Percentiles rank a stretch among this genome's conserved stretches.
Conservation (phyloP, 2,329 filamentous ascomycete species). For the Phymatotrichopsis omnivora region DNA sequence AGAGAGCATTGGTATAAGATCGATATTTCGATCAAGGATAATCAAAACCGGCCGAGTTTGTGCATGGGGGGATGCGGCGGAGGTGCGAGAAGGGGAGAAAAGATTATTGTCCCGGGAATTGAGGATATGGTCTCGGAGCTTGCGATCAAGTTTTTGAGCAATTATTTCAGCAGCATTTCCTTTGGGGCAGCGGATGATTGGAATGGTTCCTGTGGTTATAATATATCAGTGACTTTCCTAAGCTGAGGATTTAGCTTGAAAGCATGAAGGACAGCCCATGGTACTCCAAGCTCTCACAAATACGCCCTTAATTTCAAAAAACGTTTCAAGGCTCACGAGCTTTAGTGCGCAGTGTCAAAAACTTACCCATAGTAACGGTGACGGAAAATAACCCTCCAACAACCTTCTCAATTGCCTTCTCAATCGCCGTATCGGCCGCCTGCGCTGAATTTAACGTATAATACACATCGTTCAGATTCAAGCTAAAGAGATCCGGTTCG, state of each 20-base stretch:
- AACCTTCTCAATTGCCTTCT: slow-evolving; percentile 76
- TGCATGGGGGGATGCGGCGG: slow-evolving; percentile 45
- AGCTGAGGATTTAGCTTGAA: neutral
- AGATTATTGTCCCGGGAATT: slow-evolving; percentile 91
- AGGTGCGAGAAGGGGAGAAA: slow-evolving; percentile 55
- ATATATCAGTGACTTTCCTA: slow-evolving; percentile 10
- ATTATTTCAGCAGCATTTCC: slow-evolving; percentile 90
- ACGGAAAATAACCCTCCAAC: slow-evolving; percentile 97
- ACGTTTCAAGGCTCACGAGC: too few relatives aligned
- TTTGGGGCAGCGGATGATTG: slow-evolving; percentile 89
- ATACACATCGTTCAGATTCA: slow-evolving; percentile 87
- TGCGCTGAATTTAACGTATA: slow-evolving; percentile 92
- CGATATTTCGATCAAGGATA: slow-evolving; percentile 89
- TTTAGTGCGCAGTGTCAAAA: slow-evolving; percentile 4
- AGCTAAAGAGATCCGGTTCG: slow-evolving; percentile 87
- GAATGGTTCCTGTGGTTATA: slow-evolving; percentile 77
- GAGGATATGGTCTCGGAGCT: slow-evolving; percentile 88
- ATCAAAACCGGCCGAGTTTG: slow-evolving; percentile 74
- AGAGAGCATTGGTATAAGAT: slow-evolving; percentile 95
- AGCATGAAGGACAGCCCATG: neutral
- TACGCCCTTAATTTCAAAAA: too few relatives aligned
- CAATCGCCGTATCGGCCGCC: slow-evolving; percentile 81
- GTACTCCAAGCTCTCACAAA: too few relatives aligned
- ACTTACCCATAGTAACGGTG: slow-evolving; percentile 86
- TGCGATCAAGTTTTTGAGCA: slow-evolving; percentile 84